Evolutionary conservation across 306 rosid species (phyloP).

Genomic region (Gillenia trifoliata): DNA sequence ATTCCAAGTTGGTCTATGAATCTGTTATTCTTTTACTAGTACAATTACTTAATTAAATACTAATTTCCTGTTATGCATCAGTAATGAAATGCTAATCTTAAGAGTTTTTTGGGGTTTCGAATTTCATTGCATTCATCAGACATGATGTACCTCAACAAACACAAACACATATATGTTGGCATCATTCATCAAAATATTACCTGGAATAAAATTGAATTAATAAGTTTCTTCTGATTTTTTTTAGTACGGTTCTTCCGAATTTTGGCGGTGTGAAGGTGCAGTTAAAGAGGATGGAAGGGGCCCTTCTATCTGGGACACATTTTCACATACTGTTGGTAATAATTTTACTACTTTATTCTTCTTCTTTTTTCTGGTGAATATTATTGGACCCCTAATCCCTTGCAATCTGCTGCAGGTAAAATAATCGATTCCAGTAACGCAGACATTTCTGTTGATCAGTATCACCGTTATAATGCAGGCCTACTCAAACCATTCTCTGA

Average conservation of each 20-base stretch:
- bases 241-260: too few species aligned
- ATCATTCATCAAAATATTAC: too few species aligned
- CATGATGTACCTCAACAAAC: too few species aligned
- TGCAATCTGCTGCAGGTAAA: conserved; percentile 47
- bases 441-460: conserved; percentile 75
- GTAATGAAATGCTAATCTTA: too few species aligned
- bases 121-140: neutral
- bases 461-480: conserved; percentile 60
- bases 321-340: conserved; percentile 60
- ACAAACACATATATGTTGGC: too few species aligned
- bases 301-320: conserved; percentile 66
- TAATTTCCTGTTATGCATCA: too few species aligned
- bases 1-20: conserved; percentile 46
- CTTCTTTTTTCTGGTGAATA: too few species aligned
- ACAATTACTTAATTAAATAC: too few species aligned
- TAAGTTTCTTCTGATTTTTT: too few species aligned
- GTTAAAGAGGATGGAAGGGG: conserved; percentile 78
- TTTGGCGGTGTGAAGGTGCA: too few species aligned
- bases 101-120: too few species aligned
- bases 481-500: neutral
- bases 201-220: too few species aligned
- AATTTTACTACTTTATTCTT: neutral
- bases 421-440: conserved; percentile 66
- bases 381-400: neutral
- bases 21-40: neutral